Percentiles rank a stretch among this genome's conserved stretches.
Evolutionary conservation across 352 stramenopile species (phyloP).

Genomic region (Elongisporangium senticosum): DNA sequence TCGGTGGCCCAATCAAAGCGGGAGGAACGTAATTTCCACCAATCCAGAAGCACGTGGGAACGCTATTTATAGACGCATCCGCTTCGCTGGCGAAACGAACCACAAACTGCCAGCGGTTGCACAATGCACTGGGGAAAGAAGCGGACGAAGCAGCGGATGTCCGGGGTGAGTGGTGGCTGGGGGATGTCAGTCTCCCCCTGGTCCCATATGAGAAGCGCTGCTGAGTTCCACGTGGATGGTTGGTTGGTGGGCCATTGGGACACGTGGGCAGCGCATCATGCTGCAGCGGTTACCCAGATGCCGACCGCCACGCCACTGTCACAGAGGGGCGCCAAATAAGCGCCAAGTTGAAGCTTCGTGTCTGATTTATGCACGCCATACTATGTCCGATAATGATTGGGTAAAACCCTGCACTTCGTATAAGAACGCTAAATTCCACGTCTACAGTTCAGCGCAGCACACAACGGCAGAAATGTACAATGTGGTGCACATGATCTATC

Average conservation of each 20-base stretch:
- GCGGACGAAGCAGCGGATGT: not conserved
- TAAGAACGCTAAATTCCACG: not conserved
- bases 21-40: not conserved
- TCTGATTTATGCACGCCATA: not conserved
- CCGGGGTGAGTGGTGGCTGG: not conserved
- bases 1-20: constrained; percentile 14
- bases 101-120: not conserved
- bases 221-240: not conserved
- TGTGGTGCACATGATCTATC: no score
- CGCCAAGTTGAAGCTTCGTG: not conserved
- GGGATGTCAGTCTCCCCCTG: not conserved
- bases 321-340: not conserved
- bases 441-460: not conserved
- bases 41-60: not conserved
- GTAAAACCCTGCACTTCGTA: not conserved
- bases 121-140: not conserved
- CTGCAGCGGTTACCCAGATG: not conserved
- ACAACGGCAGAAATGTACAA: no score
- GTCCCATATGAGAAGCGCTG: not conserved
- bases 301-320: not conserved
- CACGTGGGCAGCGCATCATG: not conserved
- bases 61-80: not conserved
- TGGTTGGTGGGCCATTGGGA: not conserved
- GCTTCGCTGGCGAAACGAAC: not conserved
- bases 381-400: not conserved